phyloP scores from a whole-genome alignment of 768 basidiomycete species.

The Mrakia blollopis region DNA sequence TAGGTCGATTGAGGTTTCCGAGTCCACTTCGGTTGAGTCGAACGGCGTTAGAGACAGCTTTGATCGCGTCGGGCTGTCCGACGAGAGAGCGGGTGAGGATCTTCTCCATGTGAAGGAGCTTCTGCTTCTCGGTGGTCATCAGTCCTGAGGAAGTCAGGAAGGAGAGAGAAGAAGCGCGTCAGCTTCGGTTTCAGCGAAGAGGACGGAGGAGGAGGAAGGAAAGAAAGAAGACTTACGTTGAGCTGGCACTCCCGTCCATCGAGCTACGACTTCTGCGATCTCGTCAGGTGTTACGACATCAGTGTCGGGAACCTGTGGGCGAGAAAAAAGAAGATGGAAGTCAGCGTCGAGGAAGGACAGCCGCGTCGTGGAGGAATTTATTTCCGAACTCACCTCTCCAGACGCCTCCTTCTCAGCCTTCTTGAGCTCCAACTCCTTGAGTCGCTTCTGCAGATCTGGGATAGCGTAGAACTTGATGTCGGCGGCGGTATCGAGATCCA shows the following conservation, averaged over 20 bases:
- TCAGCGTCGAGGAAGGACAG: neutral
- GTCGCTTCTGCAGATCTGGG: slow-evolving; percentile 67
- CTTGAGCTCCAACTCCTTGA: slow-evolving; percentile 54
- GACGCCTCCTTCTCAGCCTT: slow-evolving; percentile 62
- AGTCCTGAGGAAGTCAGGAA: neutral
- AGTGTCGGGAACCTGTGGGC: slow-evolving; percentile 38
- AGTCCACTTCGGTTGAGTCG: slow-evolving; percentile 45
- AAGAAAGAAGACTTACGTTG: slow-evolving; percentile 43
- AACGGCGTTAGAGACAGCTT: slow-evolving; percentile 45
- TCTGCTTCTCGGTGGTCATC: slow-evolving; percentile 32
- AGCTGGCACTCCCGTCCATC: slow-evolving; percentile 91
- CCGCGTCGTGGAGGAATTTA: too few species aligned
- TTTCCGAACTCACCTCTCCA: slow-evolving; percentile 35
- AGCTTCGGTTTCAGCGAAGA: too few species aligned
- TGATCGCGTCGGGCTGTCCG: slow-evolving; percentile 39
- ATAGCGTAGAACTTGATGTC: slow-evolving; percentile 66
- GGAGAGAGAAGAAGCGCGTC: neutral
- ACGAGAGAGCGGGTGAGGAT: slow-evolving; percentile 39
- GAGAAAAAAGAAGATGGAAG: neutral
- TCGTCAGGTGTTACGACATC: slow-evolving; percentile 79
- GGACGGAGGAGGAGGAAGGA: neutral
- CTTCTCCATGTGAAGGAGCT: slow-evolving; percentile 45
- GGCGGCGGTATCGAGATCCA: slow-evolving; percentile 47
- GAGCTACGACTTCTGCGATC: slow-evolving; percentile 88
- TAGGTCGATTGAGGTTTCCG: slow-evolving; percentile 43